Base-by-base conservation (phyloP, 352 stramenopile species). In the Hyaloperonospora brassicae region DNA sequence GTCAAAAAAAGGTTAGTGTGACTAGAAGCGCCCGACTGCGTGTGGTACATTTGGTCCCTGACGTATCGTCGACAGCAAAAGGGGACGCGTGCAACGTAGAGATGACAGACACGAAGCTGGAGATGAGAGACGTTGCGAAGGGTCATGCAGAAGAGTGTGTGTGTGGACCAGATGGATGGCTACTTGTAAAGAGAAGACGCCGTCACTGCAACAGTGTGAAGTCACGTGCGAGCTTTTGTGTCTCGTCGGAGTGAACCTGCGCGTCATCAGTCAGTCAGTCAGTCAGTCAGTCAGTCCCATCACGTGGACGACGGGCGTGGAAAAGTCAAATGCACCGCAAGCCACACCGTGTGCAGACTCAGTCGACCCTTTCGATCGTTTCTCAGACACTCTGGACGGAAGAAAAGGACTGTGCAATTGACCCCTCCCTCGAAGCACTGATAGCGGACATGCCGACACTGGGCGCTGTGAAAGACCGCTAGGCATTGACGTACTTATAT, bases 151-250 rank as follows among this genome's bases (percentile, higher is more conserved):
- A 67, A 67, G 22, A 88, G 73, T 34, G 8, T 9, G 27, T 8
- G 8, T 13, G 78, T 83, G 59, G 61, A 84, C 24, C 69, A 68
- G 35, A 88, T 88, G 78, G 86, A 86, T 53, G 78, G 75, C 3
- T 86, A 85, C 53, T 61, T 88, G 55, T 41, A 65, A 11, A 47
- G 42, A 14, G 50, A 10, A 1, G 48, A 84, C 46, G 68, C 70
- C n/a, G 62, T 72, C 22, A 48, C 69, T 8, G 76, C 78, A 2
- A 68, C 17, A 17, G 17, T 17, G 17, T 17, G 17, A 86, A 47
- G 63, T 88, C 4, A 72, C 86, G 47, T 73, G 78, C 4, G 78
- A 88, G 47, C 86, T 86, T 56, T 72, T 70, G 12, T 75, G 78
- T 31, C 61, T 88, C 5, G 17, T 17, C 17, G 17, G 17, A 17